A percentile compares a stretch with the other conserved stretches of the same genome.
Conservation (phyloP, 345 rosid species). For the Gossypium arboreum region DNA sequence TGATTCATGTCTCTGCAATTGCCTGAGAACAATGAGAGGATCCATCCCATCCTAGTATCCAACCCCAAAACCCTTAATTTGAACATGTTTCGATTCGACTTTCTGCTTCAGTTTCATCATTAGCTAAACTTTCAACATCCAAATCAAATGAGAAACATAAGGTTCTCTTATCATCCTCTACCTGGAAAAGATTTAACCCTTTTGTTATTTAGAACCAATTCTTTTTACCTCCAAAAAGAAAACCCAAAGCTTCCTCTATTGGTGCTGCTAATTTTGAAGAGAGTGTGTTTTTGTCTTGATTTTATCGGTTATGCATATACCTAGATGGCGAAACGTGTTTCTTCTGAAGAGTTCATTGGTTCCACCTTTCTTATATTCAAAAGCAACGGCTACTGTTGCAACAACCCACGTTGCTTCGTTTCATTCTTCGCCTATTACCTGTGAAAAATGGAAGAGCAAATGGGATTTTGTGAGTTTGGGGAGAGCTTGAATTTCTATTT, state of each 20-base stretch:
- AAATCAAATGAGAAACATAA: background rate
- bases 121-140: background rate
- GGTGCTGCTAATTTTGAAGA: background rate
- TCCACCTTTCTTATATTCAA: conserved; percentile 21
- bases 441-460: conserved; percentile 47
- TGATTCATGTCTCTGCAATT: too few relatives aligned
- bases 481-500: conserved; percentile 3
- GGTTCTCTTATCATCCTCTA: background rate
- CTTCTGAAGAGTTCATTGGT: conserved; percentile 28
- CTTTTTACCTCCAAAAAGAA: background rate
- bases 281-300: background rate
- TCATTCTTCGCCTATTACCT: conserved; percentile 46
- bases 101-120: too few relatives aligned
- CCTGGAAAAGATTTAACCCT: background rate
- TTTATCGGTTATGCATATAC: conserved; percentile 37
- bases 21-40: too few relatives aligned
- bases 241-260: background rate
- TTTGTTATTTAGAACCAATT: background rate
- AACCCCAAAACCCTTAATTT: too few relatives aligned
- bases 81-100: too few relatives aligned
- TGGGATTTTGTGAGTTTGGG: conserved; percentile 37
- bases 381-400: conserved; percentile 13
- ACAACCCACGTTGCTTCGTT: conserved; percentile 28
- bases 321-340: conserved; percentile 50
- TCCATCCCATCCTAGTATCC: too few relatives aligned